Evolutionary conservation across 208 protist species (phyloP).

Genomic region (Trypanosoma platydactyli): DNA sequence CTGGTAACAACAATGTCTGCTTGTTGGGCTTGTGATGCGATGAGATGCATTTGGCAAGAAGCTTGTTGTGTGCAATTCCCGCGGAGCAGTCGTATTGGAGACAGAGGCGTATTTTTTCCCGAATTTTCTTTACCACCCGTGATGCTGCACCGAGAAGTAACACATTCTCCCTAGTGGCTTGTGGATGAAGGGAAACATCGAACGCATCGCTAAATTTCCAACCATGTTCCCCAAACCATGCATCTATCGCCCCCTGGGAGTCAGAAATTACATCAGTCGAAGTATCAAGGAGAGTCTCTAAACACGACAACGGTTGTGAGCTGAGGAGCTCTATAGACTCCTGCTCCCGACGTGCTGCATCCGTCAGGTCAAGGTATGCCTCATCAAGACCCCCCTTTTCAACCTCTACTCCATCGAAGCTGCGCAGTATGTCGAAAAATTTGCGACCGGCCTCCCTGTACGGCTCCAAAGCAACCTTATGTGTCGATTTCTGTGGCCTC

Average conservation of each 20-base stretch:
- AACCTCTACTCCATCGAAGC: slow-evolving; percentile 52
- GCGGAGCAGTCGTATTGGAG: slow-evolving; percentile 86
- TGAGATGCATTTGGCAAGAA: slow-evolving; percentile 82
- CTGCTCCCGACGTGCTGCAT: slow-evolving; percentile 52
- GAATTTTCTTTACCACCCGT: slow-evolving; percentile 60
- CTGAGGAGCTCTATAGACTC: slow-evolving; percentile 25
- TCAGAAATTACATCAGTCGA: slow-evolving; percentile 57
- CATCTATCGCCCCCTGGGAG: slow-evolving; percentile 46
- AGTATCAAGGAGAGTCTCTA: slow-evolving; percentile 52
- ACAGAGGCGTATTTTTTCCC: slow-evolving; percentile 49
- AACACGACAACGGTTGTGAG: slow-evolving; percentile 23
- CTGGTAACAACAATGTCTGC: slow-evolving; percentile 76
- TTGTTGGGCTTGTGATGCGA: slow-evolving; percentile 83
- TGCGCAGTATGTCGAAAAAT: slow-evolving; percentile 67
- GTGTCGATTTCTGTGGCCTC: slow-evolving; percentile 40
- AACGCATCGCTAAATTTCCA: slow-evolving; percentile 53
- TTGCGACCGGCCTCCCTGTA: slow-evolving; percentile 78
- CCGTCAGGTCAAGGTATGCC: slow-evolving; percentile 86
- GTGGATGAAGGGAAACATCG: slow-evolving; percentile 50
- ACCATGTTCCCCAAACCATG: slow-evolving; percentile 44
- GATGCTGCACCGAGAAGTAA: slow-evolving; percentile 64
- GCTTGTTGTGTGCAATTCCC: slow-evolving; percentile 82
- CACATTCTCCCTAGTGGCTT: slow-evolving; percentile 38
- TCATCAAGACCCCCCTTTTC: slow-evolving; percentile 87
- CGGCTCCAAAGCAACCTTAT: slow-evolving; percentile 84